Evolutionary conservation across 2,329 filamentous ascomycete species (phyloP), one percentile per base, ranked within the genome.

Genomic region (Diaporthe citriasiana): DNA sequence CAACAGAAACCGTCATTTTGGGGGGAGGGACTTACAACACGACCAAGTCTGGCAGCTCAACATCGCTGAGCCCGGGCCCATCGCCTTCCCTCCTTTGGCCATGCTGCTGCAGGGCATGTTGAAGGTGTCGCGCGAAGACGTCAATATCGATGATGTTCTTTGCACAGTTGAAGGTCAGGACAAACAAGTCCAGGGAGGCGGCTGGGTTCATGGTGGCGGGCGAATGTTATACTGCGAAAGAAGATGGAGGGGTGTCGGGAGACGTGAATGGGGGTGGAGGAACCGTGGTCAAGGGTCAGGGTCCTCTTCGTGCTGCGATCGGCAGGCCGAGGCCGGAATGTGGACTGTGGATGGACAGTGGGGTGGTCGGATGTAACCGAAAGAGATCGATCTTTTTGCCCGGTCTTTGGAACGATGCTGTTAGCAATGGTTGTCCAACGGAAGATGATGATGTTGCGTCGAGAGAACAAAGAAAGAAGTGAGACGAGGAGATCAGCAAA

Each of bases 91-190:
- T 66, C 15, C 59, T 71, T 8, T 35, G 45, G 30, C 63, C 72
- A 81, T 87, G 87, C 75, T 87, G 82, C 74, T 81, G 82, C 73
- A 97, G 88, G 30, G 87, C 86, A 76, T 83, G 81, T 80, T 93
- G 90, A 77, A 98, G 85, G 79, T 95, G 92, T 15, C 89, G 84
- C 19, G 93, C 92, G 79, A 98, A 95, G 69, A 90, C 87, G 50
- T 91, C 86, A 30, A 91, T 86, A 78, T 95, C 88, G 79, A 98
- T 90, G 12, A 91, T 84, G 71, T 88, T 88, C 78, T 94, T 93
- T 42, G 89, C 96, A 80, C 94, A 97, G 82, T 98, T 98, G 86
- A 97, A 98, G 15, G 95, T 97, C 71, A 98, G 83, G 76, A 97
- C 89, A 79, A 97, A 93, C 72, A 95, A 84, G 79, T 92, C 91